Percentiles rank a stretch among this genome's conserved stretches.
These are phyloP conservation scores for Aspergillus campestris DNA, from an alignment of 495 filamentous ascomycete genomes.

Conservation along the genomic window DNA sequence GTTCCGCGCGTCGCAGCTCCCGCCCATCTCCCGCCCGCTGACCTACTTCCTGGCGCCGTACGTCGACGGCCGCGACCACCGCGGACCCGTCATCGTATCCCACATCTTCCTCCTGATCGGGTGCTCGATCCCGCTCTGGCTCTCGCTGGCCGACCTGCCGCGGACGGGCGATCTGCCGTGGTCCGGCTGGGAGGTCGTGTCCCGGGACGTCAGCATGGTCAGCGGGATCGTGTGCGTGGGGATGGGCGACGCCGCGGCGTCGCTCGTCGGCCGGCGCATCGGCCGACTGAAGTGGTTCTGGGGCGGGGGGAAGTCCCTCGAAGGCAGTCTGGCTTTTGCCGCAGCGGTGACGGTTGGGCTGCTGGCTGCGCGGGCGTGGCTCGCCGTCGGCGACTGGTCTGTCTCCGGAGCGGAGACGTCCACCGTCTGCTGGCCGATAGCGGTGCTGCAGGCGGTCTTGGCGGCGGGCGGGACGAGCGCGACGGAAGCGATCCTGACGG, in stretches of 20 bases:
- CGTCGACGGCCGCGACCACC: constrained; percentile 86
- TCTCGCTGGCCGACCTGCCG: constrained; percentile 62
- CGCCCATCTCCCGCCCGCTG: constrained; percentile 73
- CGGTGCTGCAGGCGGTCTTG: constrained; percentile 48
- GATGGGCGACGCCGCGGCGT: constrained; percentile 92
- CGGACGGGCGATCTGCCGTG: constrained; percentile 45
- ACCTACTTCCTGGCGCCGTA: constrained; percentile 85
- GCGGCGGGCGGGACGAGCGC: constrained; percentile 79
- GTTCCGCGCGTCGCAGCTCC: constrained; percentile 82
- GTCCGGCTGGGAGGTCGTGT: constrained; percentile 61
- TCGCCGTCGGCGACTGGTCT: constrained; percentile 64
- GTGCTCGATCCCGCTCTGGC: constrained; percentile 92
- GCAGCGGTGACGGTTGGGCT: constrained; percentile 69
- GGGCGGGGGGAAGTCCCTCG: constrained; percentile 91
- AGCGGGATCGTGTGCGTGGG: constrained; percentile 90
- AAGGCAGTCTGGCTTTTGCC: constrained; percentile 82
- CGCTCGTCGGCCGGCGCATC: constrained; percentile 78
- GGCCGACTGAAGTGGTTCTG: constrained; percentile 90
- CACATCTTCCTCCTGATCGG: constrained; percentile 95
- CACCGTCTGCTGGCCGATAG: constrained; percentile 30
- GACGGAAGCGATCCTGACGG: constrained; percentile 90
- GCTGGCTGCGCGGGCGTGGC: constrained; percentile 63
- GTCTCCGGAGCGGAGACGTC: constrained; percentile 21
- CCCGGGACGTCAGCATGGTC: constrained; percentile 75
- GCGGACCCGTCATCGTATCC: constrained; percentile 87